Base-by-base conservation (phyloP, 2,329 filamentous ascomycete species). In the Talaromyces sp. region DNA sequence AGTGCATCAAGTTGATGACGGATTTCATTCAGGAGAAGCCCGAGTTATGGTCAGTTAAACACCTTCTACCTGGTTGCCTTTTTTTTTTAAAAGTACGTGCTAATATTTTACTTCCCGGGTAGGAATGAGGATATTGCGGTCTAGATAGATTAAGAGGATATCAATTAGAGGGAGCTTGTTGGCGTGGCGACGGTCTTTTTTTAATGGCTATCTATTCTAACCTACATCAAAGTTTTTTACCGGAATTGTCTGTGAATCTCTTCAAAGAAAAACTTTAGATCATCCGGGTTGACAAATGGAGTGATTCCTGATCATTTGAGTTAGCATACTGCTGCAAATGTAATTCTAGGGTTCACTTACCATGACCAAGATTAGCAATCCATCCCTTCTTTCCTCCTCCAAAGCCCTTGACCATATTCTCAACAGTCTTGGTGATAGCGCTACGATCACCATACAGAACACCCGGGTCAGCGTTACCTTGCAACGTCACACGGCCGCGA, bases 331-430 rank as follows among this genome's bases (percentile, higher is more conserved):
- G 16, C 1, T 27, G 11, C 6, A 1, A 22, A 31, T 22, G 33
- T 37, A 57, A 22, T 27, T 9, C 22, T 19, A 24, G 3, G 56
- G 14, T 45, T 45, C 27, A 78, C 87, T 73, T 85, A 91, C 95
- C 95, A 75, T 99, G 95, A 9, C 95, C 95, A 68, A 99, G 84
- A 76, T 99, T 99, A 57, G 91, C 92, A 71, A 99, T 98, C 94
- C 95, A 99, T 47, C 94, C 92, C 77, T 93, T 88, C 79, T 93
- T 94, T 63, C 90, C 90, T 68, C 89, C 88, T 66, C 85, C 84
- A 74, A 98, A 99, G 0, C 94, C 94, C 67, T 88, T 82, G 1
- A 96, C 92, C 90, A 97, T 97, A 56, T 89, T 84, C 78, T 94
- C 85, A 8, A 97, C 93, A 0, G 89, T 90, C 69, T 85, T 83